Evolutionary conservation across 2,329 filamentous ascomycete species (phyloP), one percentile per base, ranked within the genome.

Genomic region (Penicillium sp.): DNA sequence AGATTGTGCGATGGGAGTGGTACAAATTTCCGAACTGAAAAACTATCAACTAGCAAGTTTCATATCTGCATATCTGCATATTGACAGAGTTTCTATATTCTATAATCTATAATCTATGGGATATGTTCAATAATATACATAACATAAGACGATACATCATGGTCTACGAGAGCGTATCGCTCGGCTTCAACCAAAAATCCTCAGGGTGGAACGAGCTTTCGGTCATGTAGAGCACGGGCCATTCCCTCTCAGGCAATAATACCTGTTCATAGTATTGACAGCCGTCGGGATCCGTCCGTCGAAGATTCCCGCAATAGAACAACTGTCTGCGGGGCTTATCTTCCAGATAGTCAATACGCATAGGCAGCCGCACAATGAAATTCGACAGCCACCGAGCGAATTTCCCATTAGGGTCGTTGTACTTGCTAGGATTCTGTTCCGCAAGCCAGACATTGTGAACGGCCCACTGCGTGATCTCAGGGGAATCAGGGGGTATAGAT

Each of bases 391-490:
- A 76, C 7, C 31, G 36, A 0, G 70, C 72, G 37, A 76, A 68
- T 5, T 54, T 44, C 24, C 59, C 58, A 26, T 60, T 57, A 3
- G 65, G 43, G 14, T 40, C 7, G 14, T 52, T 50, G 18, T 58
- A 55, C 5, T 21, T 4, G 7, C 3, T 42, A 1, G 46, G 53
- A 9, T 52, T 10, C 14, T 23, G 23, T 21, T 52, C 33, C 5
- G 48, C 47, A 13, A 58, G 51, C 5, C 36, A 39, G 13, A 54
- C 43, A 13, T 61, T 58, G 7, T 68, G 61, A 44, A 75, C 65
- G 1, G 66, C 68, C 73, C 73, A 77, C 39, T 68, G 59, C 1
- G 69, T 74, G 19, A 77, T 65, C 26, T 73, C 69, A 0, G 67
- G 34, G 4, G 71, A 69, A 36, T 75, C 65, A 2, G 61, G 29